These are phyloP conservation scores for Dictyostelium purpureum DNA, from an alignment of 78 protist species.

Conservation along the genomic window DNA sequence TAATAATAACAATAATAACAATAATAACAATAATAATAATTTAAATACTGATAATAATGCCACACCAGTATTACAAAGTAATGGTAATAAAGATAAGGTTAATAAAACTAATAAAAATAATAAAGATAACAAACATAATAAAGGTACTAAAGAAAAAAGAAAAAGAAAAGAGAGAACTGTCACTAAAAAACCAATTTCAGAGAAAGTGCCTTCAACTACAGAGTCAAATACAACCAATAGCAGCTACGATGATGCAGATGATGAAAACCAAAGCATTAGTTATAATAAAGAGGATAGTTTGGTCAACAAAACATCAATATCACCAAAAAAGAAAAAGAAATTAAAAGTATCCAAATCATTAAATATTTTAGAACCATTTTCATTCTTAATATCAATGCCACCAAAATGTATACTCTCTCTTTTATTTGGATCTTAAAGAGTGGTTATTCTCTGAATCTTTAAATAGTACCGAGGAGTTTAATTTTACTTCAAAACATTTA, in stretches of 20 bases:
- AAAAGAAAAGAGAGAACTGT: constrained; percentile 6
- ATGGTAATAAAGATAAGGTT: no score
- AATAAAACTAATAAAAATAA: not conserved
- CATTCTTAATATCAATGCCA: constrained; percentile 22
- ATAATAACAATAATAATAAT: not conserved
- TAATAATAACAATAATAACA: not conserved
- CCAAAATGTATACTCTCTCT: not conserved
- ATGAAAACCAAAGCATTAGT: no score
- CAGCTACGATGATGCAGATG: constrained; percentile 6
- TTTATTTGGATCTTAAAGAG: constrained; percentile 35
- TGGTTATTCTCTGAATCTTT: not conserved
- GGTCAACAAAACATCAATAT: not conserved
- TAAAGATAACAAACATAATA: not conserved
- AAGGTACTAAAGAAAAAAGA: not conserved
- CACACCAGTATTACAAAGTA: not conserved
- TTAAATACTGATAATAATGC: not conserved
- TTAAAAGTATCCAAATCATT: constrained; percentile 12
- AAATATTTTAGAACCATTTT: constrained; percentile 31
- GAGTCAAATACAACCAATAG: not conserved
- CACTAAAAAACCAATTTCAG: not conserved
- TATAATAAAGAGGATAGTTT: no score
- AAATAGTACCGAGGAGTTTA: not conserved
- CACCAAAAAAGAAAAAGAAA: constrained; percentile 41
- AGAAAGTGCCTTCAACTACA: not conserved
- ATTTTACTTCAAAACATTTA: not conserved